Evolutionary conservation across 1,284 basidiomycete genomes (phyloP).

Genomic region (Xerocomus amazonicus): DNA sequence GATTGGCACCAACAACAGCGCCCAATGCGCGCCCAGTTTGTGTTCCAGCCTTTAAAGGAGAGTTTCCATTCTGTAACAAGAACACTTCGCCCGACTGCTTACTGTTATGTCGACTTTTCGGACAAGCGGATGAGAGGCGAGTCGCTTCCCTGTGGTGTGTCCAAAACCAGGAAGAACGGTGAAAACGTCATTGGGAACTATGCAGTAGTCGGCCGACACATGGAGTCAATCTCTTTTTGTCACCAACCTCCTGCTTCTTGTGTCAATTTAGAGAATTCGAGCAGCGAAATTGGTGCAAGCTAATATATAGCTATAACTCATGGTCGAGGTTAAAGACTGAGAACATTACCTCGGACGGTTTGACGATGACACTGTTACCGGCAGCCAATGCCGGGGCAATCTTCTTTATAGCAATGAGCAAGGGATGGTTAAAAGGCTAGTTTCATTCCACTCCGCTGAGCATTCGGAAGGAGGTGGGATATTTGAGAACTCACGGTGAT

Average conservation of each 20-base stretch:
- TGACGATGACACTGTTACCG: constrained; percentile 79
- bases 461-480: constrained; percentile 9
- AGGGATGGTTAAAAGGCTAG: constrained; percentile 80
- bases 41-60: constrained; percentile 64
- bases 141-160: constrained; percentile 54
- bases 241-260: constrained; percentile 59
- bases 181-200: constrained; percentile 73
- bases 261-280: constrained; percentile 69
- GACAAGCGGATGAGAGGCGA: constrained; percentile 62
- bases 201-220: constrained; percentile 1
- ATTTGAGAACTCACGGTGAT: constrained; percentile 55
- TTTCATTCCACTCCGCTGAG: constrained; percentile 9
- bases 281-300: constrained; percentile 74
- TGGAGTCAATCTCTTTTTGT: background rate
- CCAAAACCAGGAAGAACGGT: constrained; percentile 72
- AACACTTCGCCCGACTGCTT: constrained; percentile 23
- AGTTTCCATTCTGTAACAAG: constrained; percentile 2
- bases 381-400: constrained; percentile 81
- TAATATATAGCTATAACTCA: constrained; percentile 27
- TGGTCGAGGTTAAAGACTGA: background rate
- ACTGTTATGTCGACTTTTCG: constrained; percentile 82
- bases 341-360: constrained; percentile 65
- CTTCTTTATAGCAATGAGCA: constrained; percentile 82
- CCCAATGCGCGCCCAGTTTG: constrained; percentile 69
- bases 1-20: constrained; percentile 64